A percentile compares a stretch with the other conserved stretches of the same genome.
phyloP scores from a whole-genome alignment of 345 rosid genomes.

The Acer yangbiense region DNA sequence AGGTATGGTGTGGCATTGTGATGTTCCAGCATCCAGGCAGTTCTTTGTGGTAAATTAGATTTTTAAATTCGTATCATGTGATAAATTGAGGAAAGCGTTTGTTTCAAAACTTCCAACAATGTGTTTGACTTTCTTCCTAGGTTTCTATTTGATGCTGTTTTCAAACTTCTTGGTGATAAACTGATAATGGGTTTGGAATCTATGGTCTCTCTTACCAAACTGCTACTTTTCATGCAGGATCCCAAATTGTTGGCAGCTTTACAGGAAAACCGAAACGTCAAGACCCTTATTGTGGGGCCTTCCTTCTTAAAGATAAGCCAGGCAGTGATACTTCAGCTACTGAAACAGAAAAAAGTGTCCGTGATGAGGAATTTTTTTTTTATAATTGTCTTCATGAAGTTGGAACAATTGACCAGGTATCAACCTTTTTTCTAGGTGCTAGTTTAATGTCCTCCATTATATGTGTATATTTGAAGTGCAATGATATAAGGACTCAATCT shows the following conservation, averaged over 20 bases:
- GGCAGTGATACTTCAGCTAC: conserved; percentile 70
- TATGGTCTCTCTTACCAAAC: conserved; percentile 18
- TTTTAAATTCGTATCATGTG: not conserved
- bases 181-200: too few species aligned
- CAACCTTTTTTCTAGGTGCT: conserved; percentile 8
- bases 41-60: not conserved
- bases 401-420: conserved; percentile 97
- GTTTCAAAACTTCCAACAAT: not conserved
- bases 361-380: conserved; percentile 78
- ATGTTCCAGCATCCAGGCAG: not conserved
- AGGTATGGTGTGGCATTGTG: not conserved
- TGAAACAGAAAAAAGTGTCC: conserved; percentile 66
- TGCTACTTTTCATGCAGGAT: conserved; percentile 51
- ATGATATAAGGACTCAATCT: not conserved
- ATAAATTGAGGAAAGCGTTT: not conserved
- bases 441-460: conserved; percentile 3
- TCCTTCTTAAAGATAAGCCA: conserved; percentile 89
- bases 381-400: conserved; percentile 85
- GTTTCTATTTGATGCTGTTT: not conserved
- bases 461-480: conserved; percentile 1
- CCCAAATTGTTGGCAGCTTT: conserved; percentile 90
- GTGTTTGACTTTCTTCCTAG: not conserved
- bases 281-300: conserved; percentile 97
- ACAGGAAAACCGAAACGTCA: conserved; percentile 86
- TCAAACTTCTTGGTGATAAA: too few species aligned